phyloP scores from a whole-genome alignment of 2,329 filamentous ascomycete species.

The Colletotrichum sp. region DNA sequence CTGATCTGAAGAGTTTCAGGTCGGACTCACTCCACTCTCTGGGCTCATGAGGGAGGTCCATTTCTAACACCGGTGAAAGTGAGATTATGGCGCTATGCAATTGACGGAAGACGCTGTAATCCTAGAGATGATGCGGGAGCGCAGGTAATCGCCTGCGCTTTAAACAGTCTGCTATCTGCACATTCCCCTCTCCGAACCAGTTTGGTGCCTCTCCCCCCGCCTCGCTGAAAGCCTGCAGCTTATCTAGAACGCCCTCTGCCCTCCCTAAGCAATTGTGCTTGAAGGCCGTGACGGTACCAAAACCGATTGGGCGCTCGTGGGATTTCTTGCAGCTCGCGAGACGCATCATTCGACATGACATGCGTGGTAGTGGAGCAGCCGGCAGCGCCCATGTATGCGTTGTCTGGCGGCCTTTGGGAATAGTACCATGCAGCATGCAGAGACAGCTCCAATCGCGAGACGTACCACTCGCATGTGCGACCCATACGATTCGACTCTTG shows the following conservation, averaged over 20 bases:
- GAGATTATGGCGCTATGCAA: fast-evolving
- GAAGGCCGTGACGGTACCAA: neutral
- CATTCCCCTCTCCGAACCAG: neutral
- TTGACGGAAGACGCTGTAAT: too few species aligned
- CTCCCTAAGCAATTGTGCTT: neutral
- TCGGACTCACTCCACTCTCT: neutral
- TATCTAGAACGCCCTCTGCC: neutral
- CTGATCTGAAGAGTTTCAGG: neutral
- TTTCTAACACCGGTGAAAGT: neutral
- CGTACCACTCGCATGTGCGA: neutral
- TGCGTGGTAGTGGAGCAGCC: neutral
- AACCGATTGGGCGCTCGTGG: neutral
- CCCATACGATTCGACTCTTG: neutral
- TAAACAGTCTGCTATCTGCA: neutral
- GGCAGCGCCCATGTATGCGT: constrained; percentile 2
- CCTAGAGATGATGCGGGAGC: neutral
- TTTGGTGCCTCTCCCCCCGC: neutral
- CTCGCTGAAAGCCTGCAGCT: neutral
- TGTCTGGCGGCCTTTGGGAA: neutral
- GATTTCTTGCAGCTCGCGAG: neutral
- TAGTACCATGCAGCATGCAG: constrained; percentile 4
- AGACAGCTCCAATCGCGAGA: neutral
- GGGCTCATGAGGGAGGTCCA: neutral
- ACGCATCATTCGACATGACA: neutral
- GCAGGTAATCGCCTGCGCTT: neutral